phyloP scores from a whole-genome alignment of 2,329 filamentous ascomycete genomes.

The Biscogniauxia mediterranea region DNA sequence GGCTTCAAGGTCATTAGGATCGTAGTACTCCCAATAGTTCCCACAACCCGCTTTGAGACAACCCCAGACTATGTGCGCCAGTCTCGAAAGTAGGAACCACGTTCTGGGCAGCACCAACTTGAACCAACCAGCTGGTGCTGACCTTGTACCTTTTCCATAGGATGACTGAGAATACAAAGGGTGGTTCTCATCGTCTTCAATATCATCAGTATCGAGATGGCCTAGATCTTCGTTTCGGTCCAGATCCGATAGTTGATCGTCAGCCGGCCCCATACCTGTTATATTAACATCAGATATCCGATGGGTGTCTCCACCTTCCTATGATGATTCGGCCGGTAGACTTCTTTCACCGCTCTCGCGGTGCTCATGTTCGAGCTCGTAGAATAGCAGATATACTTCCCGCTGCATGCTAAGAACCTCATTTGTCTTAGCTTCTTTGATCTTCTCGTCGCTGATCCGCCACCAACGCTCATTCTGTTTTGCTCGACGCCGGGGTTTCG shows the following conservation, averaged over 20 bases:
- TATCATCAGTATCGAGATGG: not conserved
- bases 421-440: constrained; percentile 88
- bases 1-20: not conserved
- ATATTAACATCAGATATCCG: not conserved
- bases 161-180: not conserved
- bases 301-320: not conserved
- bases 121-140: not conserved
- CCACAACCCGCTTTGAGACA: not conserved
- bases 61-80: not conserved
- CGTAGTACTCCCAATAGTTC: constrained; percentile 1
- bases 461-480: constrained; percentile 83
- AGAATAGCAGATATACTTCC: constrained; percentile 95
- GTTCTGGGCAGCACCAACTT: not conserved
- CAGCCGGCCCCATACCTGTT: not conserved
- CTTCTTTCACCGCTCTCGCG: not conserved
- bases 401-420: constrained; percentile 92
- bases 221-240: not conserved
- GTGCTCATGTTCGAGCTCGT: constrained; percentile 69
- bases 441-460: constrained; percentile 95
- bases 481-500: constrained; percentile 36
- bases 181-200: not conserved
- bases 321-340: constrained; percentile 20
- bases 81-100: not conserved
- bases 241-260: not conserved
- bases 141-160: not conserved